These are phyloP conservation scores for Linnemannia hyalina DNA, from an alignment of 192 early-diverging fungal species.

Conservation along the genomic window DNA sequence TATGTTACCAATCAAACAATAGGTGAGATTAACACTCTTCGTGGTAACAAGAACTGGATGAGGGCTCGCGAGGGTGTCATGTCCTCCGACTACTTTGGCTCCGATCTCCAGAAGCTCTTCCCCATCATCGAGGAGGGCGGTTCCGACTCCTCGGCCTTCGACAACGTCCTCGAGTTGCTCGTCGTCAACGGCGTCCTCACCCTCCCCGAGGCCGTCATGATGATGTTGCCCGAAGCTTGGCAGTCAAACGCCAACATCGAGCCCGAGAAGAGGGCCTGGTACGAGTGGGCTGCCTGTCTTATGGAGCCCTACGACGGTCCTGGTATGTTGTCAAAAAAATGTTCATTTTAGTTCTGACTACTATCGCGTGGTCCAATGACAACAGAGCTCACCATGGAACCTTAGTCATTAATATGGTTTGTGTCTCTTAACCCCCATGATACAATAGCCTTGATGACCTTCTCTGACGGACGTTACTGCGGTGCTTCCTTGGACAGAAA, in stretches of 20 bases:
- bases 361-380: background rate
- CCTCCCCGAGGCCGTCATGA: slow-evolving; percentile 97
- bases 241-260: slow-evolving; percentile 90
- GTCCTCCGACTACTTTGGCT: slow-evolving; percentile 83
- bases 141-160: slow-evolving; percentile 96
- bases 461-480: slow-evolving; percentile 96
- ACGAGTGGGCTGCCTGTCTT: slow-evolving; percentile 96
- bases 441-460: slow-evolving; percentile 87
- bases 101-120: slow-evolving; percentile 83
- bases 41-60: slow-evolving; percentile 99
- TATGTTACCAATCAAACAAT: background rate
- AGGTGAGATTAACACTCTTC: slow-evolving; percentile 98
- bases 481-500: slow-evolving; percentile 99
- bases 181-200: slow-evolving; percentile 91
- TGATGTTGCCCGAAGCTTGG: slow-evolving; percentile 99
- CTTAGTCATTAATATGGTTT: background rate
- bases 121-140: slow-evolving; percentile 97
- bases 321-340: slow-evolving; percentile 39
- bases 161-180: slow-evolving; percentile 96
- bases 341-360: background rate
- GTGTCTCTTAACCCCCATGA: background rate
- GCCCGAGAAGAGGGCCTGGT: slow-evolving; percentile 91
- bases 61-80: slow-evolving; percentile 96
- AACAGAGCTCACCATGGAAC: background rate
- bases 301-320: slow-evolving; percentile 99